Evolutionary conservation across 2,329 filamentous ascomycete species (phyloP).

Genomic region (Thielaviopsis cerberus): DNA sequence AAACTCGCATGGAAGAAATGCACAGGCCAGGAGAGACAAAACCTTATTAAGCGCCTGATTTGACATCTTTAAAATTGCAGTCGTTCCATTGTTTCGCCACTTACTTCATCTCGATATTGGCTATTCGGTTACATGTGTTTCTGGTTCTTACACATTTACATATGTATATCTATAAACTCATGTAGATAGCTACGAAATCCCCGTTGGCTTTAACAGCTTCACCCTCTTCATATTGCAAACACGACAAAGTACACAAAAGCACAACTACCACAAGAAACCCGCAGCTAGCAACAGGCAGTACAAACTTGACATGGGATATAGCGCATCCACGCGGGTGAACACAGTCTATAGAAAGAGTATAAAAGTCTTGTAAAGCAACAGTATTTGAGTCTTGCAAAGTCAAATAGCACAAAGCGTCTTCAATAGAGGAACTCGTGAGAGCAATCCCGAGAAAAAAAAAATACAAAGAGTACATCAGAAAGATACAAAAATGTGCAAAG

Average conservation of each 20-base stretch:
- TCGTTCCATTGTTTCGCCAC: no score
- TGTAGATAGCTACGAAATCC: no score
- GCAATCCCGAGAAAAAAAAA: not conserved
- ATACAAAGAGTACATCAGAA: not conserved
- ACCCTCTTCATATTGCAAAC: no score
- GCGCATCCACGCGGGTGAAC: not conserved
- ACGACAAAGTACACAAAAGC: no score
- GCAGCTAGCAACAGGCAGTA: no score
- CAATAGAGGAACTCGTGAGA: not conserved
- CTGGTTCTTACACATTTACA: no score
- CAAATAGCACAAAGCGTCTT: not conserved
- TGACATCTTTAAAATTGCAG: not conserved
- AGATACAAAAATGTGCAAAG: not conserved
- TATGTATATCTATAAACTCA: no score
- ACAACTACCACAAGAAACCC: no score
- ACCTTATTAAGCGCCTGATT: not conserved
- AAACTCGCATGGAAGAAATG: not conserved
- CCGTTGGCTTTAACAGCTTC: no score
- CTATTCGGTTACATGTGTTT: no score
- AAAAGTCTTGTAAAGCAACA: not conserved
- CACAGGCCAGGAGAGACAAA: not conserved
- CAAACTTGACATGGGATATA: no score
- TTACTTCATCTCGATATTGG: no score
- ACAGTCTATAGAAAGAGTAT: not conserved
- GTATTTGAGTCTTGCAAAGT: not conserved